Evolutionary conservation across 2,329 filamentous ascomycete species (phyloP).

Genomic region (Proliferodiscus dingleyae): DNA sequence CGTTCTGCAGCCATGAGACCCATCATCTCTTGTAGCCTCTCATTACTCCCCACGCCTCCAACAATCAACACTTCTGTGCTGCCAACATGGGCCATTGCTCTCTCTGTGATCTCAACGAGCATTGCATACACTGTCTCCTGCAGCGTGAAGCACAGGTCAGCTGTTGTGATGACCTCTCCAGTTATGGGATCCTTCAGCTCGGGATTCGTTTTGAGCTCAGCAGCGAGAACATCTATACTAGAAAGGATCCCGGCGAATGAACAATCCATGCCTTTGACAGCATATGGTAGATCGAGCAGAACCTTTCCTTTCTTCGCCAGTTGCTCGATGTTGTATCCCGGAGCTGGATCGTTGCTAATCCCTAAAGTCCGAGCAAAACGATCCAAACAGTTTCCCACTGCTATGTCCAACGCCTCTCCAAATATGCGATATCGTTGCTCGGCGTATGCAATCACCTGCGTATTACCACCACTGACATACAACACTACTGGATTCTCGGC

Average conservation of each 20-base stretch:
- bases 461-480: conserved; percentile 94
- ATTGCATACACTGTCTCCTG: conserved; percentile 96
- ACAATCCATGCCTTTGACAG: conserved; percentile 98
- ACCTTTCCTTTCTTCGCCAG: conserved; percentile 69
- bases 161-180: conserved; percentile 62
- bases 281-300: conserved; percentile 85
- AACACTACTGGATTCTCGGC: conserved; percentile 89
- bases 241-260: conserved; percentile 91
- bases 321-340: conserved; percentile 97
- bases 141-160: conserved; percentile 86
- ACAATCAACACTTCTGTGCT: conserved; percentile 88
- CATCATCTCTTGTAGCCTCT: conserved; percentile 97
- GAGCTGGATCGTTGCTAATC: conserved; percentile 93
- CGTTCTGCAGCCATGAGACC: conserved; percentile 85
- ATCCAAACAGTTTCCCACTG: conserved; percentile 95
- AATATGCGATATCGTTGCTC: conserved; percentile 95
- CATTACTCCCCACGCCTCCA: conserved; percentile 92
- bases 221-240: conserved; percentile 73
- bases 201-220: conserved; percentile 52
- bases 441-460: conserved; percentile 95
- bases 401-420: conserved; percentile 94
- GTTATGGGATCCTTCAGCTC: conserved; percentile 42
- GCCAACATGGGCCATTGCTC: conserved; percentile 96
- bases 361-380: conserved; percentile 86
- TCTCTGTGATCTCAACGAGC: conserved; percentile 97